phyloP scores from a whole-genome alignment of 495 filamentous ascomycete genomes.

The Glonium stellatum region DNA sequence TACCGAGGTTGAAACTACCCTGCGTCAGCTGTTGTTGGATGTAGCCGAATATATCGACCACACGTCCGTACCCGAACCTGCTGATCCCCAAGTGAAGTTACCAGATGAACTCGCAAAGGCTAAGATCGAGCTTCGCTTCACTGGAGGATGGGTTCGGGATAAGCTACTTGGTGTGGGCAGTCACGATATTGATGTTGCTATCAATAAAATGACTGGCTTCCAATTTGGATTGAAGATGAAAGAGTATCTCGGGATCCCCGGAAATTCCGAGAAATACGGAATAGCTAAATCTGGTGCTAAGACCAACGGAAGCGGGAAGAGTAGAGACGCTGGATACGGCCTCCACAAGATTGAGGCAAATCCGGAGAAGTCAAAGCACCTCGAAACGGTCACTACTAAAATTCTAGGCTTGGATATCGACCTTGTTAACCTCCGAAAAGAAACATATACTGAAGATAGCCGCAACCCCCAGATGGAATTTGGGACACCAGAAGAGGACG shows the following conservation, averaged over 20 bases:
- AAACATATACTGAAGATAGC: slow-evolving; percentile 78
- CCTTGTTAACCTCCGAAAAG: slow-evolving; percentile 87
- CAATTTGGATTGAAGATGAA: slow-evolving; percentile 65
- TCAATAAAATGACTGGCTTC: slow-evolving; percentile 90
- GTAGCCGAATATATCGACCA: slow-evolving; percentile 60
- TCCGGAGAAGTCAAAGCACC: slow-evolving; percentile 94
- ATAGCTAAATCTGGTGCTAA: slow-evolving; percentile 23
- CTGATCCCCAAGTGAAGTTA: slow-evolving; percentile 25
- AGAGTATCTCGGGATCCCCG: slow-evolving; percentile 44
- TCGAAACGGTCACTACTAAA: slow-evolving; percentile 83
- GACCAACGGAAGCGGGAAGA: slow-evolving; percentile 16
- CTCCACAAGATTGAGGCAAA: slow-evolving; percentile 56
- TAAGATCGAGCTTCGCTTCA: slow-evolving; percentile 64
- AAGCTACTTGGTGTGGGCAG: slow-evolving; percentile 76
- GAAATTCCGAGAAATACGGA: slow-evolving; percentile 38
- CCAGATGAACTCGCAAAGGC: slow-evolving; percentile 38
- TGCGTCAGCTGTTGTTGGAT: slow-evolving; percentile 66
- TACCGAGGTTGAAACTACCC: slow-evolving; percentile 57
- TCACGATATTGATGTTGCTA: slow-evolving; percentile 90
- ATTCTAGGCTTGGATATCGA: slow-evolving; percentile 87
- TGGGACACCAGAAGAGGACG: slow-evolving; percentile 85
- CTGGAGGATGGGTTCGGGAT: slow-evolving; percentile 98
- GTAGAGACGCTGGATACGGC: slow-evolving; percentile 31
- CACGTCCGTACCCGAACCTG: slow-evolving; percentile 3
- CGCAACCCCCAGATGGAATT: slow-evolving; percentile 91